Evolutionary conservation across 2,329 filamentous ascomycete species (phyloP), one percentile per base, ranked within the genome.

Genomic region (Chrysoporthe austroafricana): DNA sequence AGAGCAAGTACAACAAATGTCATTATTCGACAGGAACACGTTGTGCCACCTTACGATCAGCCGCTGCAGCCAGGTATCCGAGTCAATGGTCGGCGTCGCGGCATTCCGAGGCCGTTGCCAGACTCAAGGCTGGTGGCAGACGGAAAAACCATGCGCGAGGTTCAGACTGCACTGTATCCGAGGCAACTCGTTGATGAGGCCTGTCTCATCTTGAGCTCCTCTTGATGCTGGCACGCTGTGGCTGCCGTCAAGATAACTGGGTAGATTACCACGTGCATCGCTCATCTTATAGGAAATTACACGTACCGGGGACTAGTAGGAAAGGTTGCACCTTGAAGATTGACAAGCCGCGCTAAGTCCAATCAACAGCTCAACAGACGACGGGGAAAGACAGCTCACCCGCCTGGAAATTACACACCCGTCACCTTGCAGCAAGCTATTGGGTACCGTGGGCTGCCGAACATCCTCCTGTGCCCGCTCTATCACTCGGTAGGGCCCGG

Each of bases 231-330:
- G 52, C 34, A 64, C 32, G 61, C 34, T 11, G 39, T 58, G 44
- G 48, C 36, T 64, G 61, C 44, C 34, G 48, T 64, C 43, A 36
- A 50, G 52, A 34, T 39, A 26, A 50, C 32, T 34, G 54, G 52
- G 36, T 58, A 56, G 52, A 50, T 58, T 64, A 32, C 43, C 21
- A 64, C 18, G 59, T 21, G 66, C 66, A 68, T 50, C 36, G 59
- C 62, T 68, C 65, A 70, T 68, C 68, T 70, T 43, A 48, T 58
- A 63, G 44, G 62, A 70, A 70, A 70, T 70, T 70, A 64, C 50
- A 70, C 62, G 59, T 39, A 43, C 65, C 65, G 65, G 68, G 61
- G 63, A 64, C 56, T 44, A 56, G 64, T 59, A 48, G 57, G 26
- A 69, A 34, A 68, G 62, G 68, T 70, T 70, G 65, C 68, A 68